Conservation (phyloP, 2,329 filamentous ascomycete species). For the Trichoderma sp. region DNA sequence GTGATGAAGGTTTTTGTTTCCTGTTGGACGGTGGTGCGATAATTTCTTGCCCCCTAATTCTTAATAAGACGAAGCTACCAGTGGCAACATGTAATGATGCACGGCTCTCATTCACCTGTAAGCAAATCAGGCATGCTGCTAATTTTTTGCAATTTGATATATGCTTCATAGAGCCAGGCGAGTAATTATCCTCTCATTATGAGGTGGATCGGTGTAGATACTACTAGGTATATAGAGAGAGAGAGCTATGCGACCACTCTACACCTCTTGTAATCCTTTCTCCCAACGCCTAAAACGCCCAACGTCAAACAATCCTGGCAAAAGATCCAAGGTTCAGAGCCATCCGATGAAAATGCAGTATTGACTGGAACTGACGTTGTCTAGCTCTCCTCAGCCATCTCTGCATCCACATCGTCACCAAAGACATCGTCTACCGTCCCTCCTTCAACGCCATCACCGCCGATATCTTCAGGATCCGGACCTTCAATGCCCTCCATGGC, state of each 20-base stretch:
- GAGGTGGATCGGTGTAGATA: not conserved
- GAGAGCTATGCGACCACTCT: not conserved
- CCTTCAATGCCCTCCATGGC: constrained; percentile 50
- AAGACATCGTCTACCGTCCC: constrained; percentile 55
- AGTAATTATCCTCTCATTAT: not conserved
- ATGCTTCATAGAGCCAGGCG: not conserved
- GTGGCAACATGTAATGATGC: not conserved
- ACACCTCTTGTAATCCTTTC: not conserved
- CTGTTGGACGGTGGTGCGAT: not conserved
- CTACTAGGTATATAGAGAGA: not conserved
- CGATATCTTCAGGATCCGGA: constrained; percentile 41
- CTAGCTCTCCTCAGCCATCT: constrained; percentile 48
- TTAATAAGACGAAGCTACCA: not conserved
- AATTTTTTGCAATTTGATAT: not conserved
- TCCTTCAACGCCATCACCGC: constrained; percentile 47
- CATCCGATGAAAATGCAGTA: not conserved
- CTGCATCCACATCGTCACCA: constrained; percentile 53
- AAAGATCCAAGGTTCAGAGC: not conserved
- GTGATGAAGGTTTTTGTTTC: not conserved
- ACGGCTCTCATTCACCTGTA: not conserved
- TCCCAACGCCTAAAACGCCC: constrained; percentile 20
- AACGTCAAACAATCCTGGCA: not conserved
- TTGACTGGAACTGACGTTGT: too few relatives aligned
- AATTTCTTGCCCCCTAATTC: not conserved
- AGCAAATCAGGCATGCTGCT: too few relatives aligned